Evolutionary conservation across 2,329 filamentous ascomycete species (phyloP), one percentile per base, ranked within the genome.

Genomic region (Phaeosphaeriaceae sp.): DNA sequence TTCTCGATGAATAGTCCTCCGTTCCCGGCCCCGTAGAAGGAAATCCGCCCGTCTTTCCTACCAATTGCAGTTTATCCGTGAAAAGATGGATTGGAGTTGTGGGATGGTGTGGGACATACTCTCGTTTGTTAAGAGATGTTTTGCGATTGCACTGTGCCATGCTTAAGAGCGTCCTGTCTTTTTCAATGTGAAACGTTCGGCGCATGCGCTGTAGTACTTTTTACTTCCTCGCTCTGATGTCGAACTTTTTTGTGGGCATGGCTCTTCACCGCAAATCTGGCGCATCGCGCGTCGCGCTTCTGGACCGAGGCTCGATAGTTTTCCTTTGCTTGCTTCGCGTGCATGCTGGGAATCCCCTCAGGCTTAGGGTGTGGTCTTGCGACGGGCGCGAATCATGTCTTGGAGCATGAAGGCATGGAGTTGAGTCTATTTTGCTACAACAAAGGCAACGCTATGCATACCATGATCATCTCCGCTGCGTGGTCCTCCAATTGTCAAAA

Each of bases 21-120:
- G 77, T 79, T 79, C 77, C 77, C 77, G 77, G 77, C 77, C 76
- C 74, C 76, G 76, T 77, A 77, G 75, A 79, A 54, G 22, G 59
- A 74, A 74, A 55, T 64, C 68, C 75, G 70, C 63, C 69, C 75
- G 75, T 76, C 71, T 73, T 75, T 77, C 76, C 72, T 75, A 75
- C 68, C 76, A 79, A 76, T 66, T 77, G 66, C 72, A 67, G 56
- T 52, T 40, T 61, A 65, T 76, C 75, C 75, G 76, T 77, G 73
- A 73, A 76, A 78, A 76, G 72, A 75, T 79, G 74, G 77, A 76
- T 66, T 65, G 72, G 69, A 75, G 75, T 78, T 79, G 77, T 79
- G 77, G 77, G 77, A 78, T 77, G 76, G 73, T 71, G 70, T 75
- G 77, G 72, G 74, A 78, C 74, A 78, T 73, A 51, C 24, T 5